These are phyloP conservation scores for Cinchona pubescens DNA, from an alignment of 257 asterid genomes.

Conservation along the genomic window DNA sequence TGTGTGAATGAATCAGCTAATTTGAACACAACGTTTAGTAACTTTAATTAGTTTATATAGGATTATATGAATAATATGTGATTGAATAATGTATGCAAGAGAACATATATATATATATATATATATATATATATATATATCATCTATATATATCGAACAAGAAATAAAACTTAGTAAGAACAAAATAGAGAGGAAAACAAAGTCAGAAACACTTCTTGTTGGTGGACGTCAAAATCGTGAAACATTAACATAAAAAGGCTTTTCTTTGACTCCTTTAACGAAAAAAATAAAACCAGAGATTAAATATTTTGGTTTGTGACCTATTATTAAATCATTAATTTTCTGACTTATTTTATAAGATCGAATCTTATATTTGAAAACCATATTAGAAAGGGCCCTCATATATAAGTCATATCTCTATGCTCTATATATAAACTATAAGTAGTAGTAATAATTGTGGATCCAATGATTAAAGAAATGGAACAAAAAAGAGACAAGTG, in stretches of 20 bases:
- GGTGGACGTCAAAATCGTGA: constrained; percentile 16
- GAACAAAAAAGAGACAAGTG: constrained; percentile 39
- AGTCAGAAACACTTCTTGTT: not conserved
- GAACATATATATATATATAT: not conserved
- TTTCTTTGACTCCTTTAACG: constrained; percentile 19
- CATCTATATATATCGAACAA: not conserved
- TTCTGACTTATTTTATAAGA: constrained; percentile 49
- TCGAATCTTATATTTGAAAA: constrained; percentile 42
- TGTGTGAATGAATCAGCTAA: constrained; percentile 18
- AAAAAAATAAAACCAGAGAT: constrained; percentile 5
- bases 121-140: no score
- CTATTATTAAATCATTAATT: constrained; percentile 17
- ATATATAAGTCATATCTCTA: constrained; percentile 15
- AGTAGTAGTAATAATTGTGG: constrained; percentile 23
- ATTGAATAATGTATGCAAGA: not conserved
- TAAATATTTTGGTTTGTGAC: not conserved
- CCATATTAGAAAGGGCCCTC: constrained; percentile 23
- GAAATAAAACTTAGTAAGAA: not conserved
- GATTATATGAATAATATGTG: not conserved
- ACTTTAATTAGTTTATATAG: not conserved
- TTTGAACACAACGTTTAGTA: not conserved
- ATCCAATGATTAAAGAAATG: constrained; percentile 26
- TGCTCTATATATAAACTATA: constrained; percentile 5
- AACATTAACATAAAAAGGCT: not conserved
- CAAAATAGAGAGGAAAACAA: not conserved